A percentile compares a stretch with the other conserved stretches of the same genome.
Conservation (phyloP, 2,329 filamentous ascomycete species). For the Biscogniauxia marginata region DNA sequence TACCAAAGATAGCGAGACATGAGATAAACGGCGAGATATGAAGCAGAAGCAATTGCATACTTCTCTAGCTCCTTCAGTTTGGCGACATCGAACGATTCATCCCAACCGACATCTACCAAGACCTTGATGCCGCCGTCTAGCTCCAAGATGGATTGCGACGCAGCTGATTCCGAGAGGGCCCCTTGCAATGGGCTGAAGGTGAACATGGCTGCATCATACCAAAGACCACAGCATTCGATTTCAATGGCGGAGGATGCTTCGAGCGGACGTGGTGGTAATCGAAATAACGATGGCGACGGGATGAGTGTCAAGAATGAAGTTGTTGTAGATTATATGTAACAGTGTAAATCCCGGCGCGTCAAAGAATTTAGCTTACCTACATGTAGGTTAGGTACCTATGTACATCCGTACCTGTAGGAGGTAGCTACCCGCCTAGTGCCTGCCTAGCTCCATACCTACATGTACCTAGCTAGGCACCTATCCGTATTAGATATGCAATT, state of each 20-base stretch:
- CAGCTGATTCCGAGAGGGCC: slow-evolving; percentile 80
- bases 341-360: too few relatives aligned
- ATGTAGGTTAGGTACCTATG: too few relatives aligned
- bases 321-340: too few relatives aligned
- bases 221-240: slow-evolving; percentile 14
- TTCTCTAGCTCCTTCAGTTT: slow-evolving; percentile 88
- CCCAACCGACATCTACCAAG: slow-evolving; percentile 93
- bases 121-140: slow-evolving; percentile 96
- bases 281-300: neutral
- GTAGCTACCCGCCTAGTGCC: too few relatives aligned
- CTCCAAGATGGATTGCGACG: slow-evolving; percentile 93
- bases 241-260: neutral
- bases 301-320: too few relatives aligned
- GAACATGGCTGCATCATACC: slow-evolving; percentile 67
- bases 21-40: neutral
- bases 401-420: too few relatives aligned
- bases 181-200: slow-evolving; percentile 91
- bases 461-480: too few relatives aligned
- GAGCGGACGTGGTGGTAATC: neutral
- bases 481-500: too few relatives aligned
- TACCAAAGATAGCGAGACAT: slow-evolving; percentile 21
- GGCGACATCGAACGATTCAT: slow-evolving; percentile 80
- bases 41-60: slow-evolving; percentile 46
- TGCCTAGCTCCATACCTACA: too few relatives aligned
- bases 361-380: too few relatives aligned